Conservation (phyloP, 495 filamentous ascomycete genomes). For the Evansstolkia leycettana region DNA sequence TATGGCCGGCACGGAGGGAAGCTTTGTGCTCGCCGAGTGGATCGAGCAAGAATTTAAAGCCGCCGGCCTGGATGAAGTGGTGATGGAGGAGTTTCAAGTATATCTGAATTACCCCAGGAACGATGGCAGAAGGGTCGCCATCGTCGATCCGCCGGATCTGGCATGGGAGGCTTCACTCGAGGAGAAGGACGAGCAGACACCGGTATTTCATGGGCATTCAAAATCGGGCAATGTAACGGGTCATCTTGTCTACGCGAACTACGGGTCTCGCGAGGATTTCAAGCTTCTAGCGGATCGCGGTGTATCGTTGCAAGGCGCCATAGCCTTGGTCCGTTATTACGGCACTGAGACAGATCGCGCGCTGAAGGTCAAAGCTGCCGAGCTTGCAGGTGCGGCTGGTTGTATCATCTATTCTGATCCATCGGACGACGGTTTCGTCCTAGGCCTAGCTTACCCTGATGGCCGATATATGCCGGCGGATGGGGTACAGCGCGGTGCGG, state of each 20-base stretch:
- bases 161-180: constrained; percentile 79
- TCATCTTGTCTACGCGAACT: constrained; percentile 89
- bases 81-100: constrained; percentile 65
- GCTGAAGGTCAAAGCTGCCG: constrained; percentile 81
- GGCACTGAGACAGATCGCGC: constrained; percentile 60
- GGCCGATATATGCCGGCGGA: constrained; percentile 68
- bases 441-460: constrained; percentile 56
- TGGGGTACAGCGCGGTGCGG: constrained; percentile 72
- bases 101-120: constrained; percentile 84
- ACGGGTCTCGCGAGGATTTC: constrained; percentile 78
- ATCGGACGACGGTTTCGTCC: constrained; percentile 60
- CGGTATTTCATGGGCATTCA: constrained; percentile 80
- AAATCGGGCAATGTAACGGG: constrained; percentile 82
- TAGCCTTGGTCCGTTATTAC: constrained; percentile 72
- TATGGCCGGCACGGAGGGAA: constrained; percentile 82
- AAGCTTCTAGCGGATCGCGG: constrained; percentile 54
- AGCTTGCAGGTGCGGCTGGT: constrained; percentile 69
- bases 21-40: constrained; percentile 69
- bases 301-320: constrained; percentile 63
- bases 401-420: constrained; percentile 92
- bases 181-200: constrained; percentile 56
- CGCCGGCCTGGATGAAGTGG: constrained; percentile 59
- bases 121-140: constrained; percentile 67
- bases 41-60: constrained; percentile 59
- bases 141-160: constrained; percentile 57